These are phyloP conservation scores for Daphne laureola DNA, from an alignment of 441 rosid genomes.

Conservation along the genomic window DNA sequence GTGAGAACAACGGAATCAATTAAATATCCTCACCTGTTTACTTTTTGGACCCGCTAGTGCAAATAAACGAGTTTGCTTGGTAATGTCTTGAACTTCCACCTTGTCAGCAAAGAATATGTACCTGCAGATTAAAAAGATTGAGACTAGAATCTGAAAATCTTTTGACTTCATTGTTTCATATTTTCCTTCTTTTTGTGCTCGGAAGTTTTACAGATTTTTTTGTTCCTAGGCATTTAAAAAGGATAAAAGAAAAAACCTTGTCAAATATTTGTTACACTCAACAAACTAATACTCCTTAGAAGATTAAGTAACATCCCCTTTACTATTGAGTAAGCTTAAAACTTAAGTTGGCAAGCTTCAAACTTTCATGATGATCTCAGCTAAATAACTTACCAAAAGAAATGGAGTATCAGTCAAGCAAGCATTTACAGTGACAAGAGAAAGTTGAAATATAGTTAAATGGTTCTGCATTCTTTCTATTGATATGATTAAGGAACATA, in stretches of 20 bases:
- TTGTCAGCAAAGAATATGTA: conserved; percentile 75
- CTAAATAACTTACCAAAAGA: too few species aligned
- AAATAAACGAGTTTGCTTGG: conserved; percentile 68
- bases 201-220: not conserved
- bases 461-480: too few species aligned
- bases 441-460: too few species aligned
- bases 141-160: not conserved
- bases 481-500: not conserved
- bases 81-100: conserved; percentile 71
- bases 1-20: conserved; percentile 10
- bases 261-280: not conserved
- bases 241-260: not conserved
- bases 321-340: too few species aligned
- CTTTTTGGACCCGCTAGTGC: conserved; percentile 62
- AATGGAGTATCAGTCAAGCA: too few species aligned
- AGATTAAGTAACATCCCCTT: too few species aligned
- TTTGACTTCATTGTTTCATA: not conserved
- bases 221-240: not conserved
- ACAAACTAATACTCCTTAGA: not conserved
- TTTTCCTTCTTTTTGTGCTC: not conserved
- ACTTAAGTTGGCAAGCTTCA: too few species aligned
- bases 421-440: too few species aligned
- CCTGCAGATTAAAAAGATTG: conserved; percentile 28
- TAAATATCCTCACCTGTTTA: conserved; percentile 37
- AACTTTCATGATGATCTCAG: too few species aligned